Evolutionary conservation across 208 protist genomes (phyloP).

Genomic region (Trypanosoma conorhini): DNA sequence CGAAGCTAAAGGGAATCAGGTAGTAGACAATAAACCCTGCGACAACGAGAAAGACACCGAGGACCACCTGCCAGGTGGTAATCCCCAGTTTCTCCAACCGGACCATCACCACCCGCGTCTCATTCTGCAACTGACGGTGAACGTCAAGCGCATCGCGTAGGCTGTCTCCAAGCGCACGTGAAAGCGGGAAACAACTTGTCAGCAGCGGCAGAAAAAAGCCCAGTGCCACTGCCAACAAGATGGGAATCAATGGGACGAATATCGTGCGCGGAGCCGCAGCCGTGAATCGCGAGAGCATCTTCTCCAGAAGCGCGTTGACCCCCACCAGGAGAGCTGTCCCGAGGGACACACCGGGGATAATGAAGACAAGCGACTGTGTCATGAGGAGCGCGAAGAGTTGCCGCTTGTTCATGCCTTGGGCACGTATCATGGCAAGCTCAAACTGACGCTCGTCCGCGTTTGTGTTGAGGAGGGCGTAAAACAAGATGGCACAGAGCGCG

Average conservation of each 20-base stretch:
- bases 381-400: constrained; percentile 83
- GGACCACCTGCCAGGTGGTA: constrained; percentile 60
- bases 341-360: constrained; percentile 83
- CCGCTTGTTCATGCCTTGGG: constrained; percentile 86
- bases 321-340: constrained; percentile 69
- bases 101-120: constrained; percentile 87
- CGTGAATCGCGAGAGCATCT: constrained; percentile 62
- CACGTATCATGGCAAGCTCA: constrained; percentile 96
- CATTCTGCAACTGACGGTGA: constrained; percentile 89
- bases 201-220: constrained; percentile 87
- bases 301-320: constrained; percentile 71
- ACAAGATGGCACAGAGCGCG: constrained; percentile 86
- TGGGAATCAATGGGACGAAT: constrained; percentile 32
- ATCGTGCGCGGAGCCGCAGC: constrained; percentile 27
- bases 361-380: constrained; percentile 88
- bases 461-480: constrained; percentile 92
- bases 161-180: constrained; percentile 70
- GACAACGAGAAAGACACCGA: constrained; percentile 77
- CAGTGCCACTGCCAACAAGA: constrained; percentile 62
- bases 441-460: constrained; percentile 96
- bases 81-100: constrained; percentile 92
- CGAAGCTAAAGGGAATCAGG: constrained; percentile 91
- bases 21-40: constrained; percentile 96
- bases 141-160: constrained; percentile 94
- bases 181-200: constrained; percentile 81